Evolutionary conservation across 2,329 filamentous ascomycete species (phyloP).

Genomic region (Orbilia javanica): DNA sequence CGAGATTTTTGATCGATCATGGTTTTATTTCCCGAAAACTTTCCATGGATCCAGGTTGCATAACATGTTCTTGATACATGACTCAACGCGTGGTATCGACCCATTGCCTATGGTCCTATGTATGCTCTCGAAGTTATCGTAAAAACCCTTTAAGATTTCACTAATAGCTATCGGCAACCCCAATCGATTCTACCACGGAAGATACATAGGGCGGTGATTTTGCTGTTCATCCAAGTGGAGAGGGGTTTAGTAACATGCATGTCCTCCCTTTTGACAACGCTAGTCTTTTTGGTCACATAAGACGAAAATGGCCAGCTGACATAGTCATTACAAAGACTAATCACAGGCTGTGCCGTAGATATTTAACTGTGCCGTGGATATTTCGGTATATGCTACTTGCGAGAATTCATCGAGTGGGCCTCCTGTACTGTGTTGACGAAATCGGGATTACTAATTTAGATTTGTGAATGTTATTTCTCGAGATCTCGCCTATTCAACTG

Average conservation of each 20-base stretch:
- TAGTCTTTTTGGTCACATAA: too few species aligned
- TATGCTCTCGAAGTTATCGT: not conserved
- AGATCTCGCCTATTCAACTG: too few species aligned
- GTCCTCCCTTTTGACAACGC: too few species aligned
- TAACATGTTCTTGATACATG: not conserved
- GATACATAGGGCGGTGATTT: not conserved
- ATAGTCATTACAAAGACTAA: slow-evolving; percentile 19
- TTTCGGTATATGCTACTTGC: not conserved
- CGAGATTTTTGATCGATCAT: too few species aligned
- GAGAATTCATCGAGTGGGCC: not conserved
- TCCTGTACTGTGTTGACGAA: not conserved
- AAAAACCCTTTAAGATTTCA: not conserved
- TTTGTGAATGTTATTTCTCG: not conserved
- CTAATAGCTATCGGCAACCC: not conserved
- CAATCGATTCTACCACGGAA: not conserved
- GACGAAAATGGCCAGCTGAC: not conserved
- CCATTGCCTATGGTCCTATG: not conserved
- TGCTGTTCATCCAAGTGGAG: not conserved
- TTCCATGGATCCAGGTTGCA: too few species aligned
- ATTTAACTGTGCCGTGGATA: too few species aligned
- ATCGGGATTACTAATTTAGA: not conserved
- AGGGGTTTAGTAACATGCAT: not conserved
- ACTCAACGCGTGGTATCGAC: slow-evolving; percentile 1
- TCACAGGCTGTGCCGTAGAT: not conserved
- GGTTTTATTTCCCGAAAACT: too few species aligned